Conservation (phyloP, 2,329 filamentous ascomycete genomes). For the Neoarthrinium moseri region DNA sequence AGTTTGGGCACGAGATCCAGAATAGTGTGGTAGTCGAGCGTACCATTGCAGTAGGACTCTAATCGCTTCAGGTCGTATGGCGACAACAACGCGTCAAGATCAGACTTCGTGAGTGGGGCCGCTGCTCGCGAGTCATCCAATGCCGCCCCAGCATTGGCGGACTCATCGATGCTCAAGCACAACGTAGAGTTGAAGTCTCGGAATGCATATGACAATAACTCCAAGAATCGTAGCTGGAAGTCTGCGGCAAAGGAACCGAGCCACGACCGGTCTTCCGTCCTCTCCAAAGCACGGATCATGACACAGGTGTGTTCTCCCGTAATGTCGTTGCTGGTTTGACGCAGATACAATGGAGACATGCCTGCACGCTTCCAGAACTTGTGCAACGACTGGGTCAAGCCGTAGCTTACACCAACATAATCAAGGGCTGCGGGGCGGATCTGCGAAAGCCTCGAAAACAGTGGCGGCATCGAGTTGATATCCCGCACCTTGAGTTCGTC, state of each 20-base stretch:
- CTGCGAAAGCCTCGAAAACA: conserved; percentile 87
- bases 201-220: conserved; percentile 90
- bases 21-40: conserved; percentile 97
- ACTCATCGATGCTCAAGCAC: conserved; percentile 85
- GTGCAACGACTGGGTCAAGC: conserved; percentile 81
- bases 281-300: conserved; percentile 82
- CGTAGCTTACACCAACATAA: conserved; percentile 94
- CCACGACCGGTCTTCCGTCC: conserved; percentile 73
- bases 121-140: conserved; percentile 57
- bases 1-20: conserved; percentile 86
- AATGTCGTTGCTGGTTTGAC: conserved; percentile 93
- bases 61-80: conserved; percentile 94
- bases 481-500: conserved; percentile 89
- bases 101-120: conserved; percentile 64
- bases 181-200: conserved; percentile 74
- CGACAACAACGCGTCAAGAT: conserved; percentile 76
- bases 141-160: conserved; percentile 70
- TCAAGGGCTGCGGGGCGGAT: conserved; percentile 78
- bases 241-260: conserved; percentile 87
- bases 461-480: conserved; percentile 85
- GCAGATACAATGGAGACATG: conserved; percentile 88
- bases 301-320: conserved; percentile 98
- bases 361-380: conserved; percentile 93
- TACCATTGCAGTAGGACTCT: conserved; percentile 93
- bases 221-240: conserved; percentile 91